These are phyloP conservation scores for Scheffersomyces lignicola DNA, from an alignment of 1,139 yeast species.

Conservation along the genomic window DNA sequence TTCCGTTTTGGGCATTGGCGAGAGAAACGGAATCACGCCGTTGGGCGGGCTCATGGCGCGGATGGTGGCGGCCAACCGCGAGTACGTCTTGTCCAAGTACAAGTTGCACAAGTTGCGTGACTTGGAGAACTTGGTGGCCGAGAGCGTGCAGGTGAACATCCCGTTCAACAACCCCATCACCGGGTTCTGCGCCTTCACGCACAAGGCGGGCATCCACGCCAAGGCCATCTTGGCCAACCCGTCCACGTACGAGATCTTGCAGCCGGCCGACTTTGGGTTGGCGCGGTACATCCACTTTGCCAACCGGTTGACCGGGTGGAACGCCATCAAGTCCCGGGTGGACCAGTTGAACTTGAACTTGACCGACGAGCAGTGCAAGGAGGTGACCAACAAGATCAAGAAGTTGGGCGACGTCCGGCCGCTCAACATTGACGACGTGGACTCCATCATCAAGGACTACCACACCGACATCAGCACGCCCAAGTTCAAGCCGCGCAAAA, in stretches of 20 bases:
- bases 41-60: slow-evolving; percentile 64
- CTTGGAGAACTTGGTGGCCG: slow-evolving; percentile 57
- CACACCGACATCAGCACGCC: slow-evolving; percentile 28
- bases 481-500: slow-evolving; percentile 10
- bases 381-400: slow-evolving; percentile 54
- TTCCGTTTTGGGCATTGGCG: slow-evolving; percentile 60
- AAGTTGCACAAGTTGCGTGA: slow-evolving; percentile 56
- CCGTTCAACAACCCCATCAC: slow-evolving; percentile 64
- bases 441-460: slow-evolving; percentile 47
- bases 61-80: slow-evolving; percentile 61
- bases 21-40: slow-evolving; percentile 61
- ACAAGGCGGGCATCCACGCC: slow-evolving; percentile 63
- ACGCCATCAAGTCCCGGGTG: slow-evolving; percentile 48
- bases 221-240: slow-evolving; percentile 62
- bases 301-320: slow-evolving; percentile 59
- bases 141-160: slow-evolving; percentile 56
- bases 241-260: slow-evolving; percentile 57
- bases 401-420: slow-evolving; percentile 57
- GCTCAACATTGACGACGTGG: slow-evolving; percentile 49
- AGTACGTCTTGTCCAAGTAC: slow-evolving; percentile 56
- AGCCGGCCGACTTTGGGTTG: slow-evolving; percentile 58
- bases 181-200: slow-evolving; percentile 64
- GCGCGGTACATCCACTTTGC: slow-evolving; percentile 61
- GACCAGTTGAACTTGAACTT: slow-evolving; percentile 48
- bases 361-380: slow-evolving; percentile 59